A percentile compares a stretch with the other conserved stretches of the same genome.
Evolutionary conservation across 169 alveolate species (phyloP).

Genomic region (Eimeria necatrix): DNA sequence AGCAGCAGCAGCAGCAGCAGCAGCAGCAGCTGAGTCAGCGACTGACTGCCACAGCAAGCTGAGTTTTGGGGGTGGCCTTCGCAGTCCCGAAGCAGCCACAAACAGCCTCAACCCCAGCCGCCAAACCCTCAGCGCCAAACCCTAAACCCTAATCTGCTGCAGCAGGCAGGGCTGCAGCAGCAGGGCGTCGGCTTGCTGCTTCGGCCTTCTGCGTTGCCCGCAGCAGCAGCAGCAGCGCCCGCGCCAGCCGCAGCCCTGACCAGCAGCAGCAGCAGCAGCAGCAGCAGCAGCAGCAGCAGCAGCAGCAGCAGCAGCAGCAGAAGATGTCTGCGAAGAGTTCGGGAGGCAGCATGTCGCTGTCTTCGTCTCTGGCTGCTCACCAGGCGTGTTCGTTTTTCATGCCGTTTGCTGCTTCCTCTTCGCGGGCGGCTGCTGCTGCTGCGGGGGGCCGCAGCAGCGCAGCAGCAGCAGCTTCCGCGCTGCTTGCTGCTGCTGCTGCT

Average conservation of each 20-base stretch:
- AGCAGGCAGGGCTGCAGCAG: too few species aligned
- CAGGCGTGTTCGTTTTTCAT: slow-evolving; percentile 45
- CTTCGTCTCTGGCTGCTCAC: slow-evolving; percentile 35
- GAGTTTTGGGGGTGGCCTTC: too few species aligned
- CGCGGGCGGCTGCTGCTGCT: slow-evolving; percentile 6
- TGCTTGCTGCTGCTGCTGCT: slow-evolving; percentile 42
- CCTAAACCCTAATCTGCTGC: too few species aligned
- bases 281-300: slow-evolving; percentile 45
- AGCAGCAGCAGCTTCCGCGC: slow-evolving; percentile 10
- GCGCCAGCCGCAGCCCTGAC: too few species aligned
- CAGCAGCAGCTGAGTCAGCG: not conserved
- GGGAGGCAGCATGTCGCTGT: not conserved
- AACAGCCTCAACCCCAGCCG: not conserved
- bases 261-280: not conserved
- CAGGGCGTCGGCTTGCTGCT: too few species aligned
- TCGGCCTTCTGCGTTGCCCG: too few species aligned
- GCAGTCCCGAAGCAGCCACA: not conserved
- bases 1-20: slow-evolving; percentile 45
- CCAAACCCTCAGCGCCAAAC: too few species aligned
- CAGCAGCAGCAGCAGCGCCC: not conserved
- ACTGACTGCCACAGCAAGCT: too few species aligned
- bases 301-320: not conserved
- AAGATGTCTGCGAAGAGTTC: not conserved
- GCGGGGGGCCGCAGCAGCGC: slow-evolving; percentile 18
- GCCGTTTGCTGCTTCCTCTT: slow-evolving; percentile 69